Percentiles rank a stretch among this genome's conserved stretches.
These are phyloP conservation scores for Danielozyma ontarioensis DNA, from an alignment of 805 yeast species.

Conservation along the genomic window DNA sequence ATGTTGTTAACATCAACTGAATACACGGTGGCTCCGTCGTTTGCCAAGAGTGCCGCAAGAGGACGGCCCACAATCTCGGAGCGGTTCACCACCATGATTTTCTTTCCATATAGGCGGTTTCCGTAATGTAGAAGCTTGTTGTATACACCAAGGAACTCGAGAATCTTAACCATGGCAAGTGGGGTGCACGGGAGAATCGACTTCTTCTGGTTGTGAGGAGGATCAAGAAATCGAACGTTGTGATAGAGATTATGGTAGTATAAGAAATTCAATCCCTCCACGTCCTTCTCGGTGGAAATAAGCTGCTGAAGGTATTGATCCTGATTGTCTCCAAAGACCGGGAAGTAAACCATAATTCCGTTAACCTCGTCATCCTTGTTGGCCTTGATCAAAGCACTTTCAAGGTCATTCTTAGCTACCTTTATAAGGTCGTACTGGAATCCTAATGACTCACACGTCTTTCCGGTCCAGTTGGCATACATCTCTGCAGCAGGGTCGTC, in stretches of 20 bases:
- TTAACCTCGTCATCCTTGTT: slow-evolving; percentile 70
- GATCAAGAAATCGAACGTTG: slow-evolving; percentile 79
- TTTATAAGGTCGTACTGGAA: slow-evolving; percentile 74
- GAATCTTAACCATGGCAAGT: slow-evolving; percentile 85
- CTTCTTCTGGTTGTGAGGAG: slow-evolving; percentile 58
- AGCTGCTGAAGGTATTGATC: slow-evolving; percentile 95
- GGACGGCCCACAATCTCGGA: slow-evolving; percentile 98
- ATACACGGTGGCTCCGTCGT: slow-evolving; percentile 95
- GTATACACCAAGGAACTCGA: slow-evolving; percentile 87
- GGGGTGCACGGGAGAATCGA: slow-evolving; percentile 96
- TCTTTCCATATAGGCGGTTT: slow-evolving; percentile 88
- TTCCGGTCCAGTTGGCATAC: slow-evolving; percentile 96
- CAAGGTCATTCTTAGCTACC: slow-evolving; percentile 77
- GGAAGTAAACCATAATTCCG: slow-evolving; percentile 97
- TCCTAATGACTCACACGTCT: slow-evolving; percentile 82
- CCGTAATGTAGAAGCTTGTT: slow-evolving; percentile 81
- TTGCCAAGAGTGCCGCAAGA: slow-evolving; percentile 89
- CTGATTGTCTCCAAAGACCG: slow-evolving; percentile 92
- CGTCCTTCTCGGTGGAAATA: slow-evolving; percentile 87
- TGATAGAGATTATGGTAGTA: slow-evolving; percentile 95
- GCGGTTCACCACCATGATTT: slow-evolving; percentile 84
- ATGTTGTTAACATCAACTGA: slow-evolving; percentile 85
- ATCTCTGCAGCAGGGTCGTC: slow-evolving; percentile 90
- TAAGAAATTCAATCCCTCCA: slow-evolving; percentile 88
- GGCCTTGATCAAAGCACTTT: slow-evolving; percentile 76